Base-by-base conservation (phyloP, 257 asterid species). In the Petunia axillaris region DNA sequence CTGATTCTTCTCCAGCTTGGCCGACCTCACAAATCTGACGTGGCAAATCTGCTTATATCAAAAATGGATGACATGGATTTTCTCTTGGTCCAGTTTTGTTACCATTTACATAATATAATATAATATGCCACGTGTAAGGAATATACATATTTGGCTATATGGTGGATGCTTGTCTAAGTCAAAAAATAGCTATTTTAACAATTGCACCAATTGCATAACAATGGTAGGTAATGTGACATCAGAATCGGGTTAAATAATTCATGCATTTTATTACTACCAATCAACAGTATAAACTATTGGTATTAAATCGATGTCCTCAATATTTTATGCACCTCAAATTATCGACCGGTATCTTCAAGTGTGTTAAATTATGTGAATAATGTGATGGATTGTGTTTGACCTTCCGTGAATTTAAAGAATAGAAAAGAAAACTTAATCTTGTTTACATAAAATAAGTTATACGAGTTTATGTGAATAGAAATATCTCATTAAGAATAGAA, bases 21-120 rank as follows among this genome's bases (percentile, higher is more conserved):
- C 2, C 46, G 85, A 80, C 0, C 84, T 87, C 87, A 46, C 43
- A 2, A 0, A 1, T 79, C 89, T 75, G 5, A 79, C 87, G 85
- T 84, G 87, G 85, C 57, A 68, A 40, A 54, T 68, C 35, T 13
- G 2, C 9, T 58, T n/a, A 50, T 11, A 5, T 36, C 11, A 8
- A 0, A 38, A 25, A 48, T 53, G 53, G 35, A 5, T 64, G 81
- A 64, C 79, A 73, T 84, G 87, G 87, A 64, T 53, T 64, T 71
- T 79, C 64, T 3, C 46, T 77, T 80, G 78, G 46, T 25, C 44
- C 40, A 15, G 48, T 5, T 4, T 67, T 60, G 16, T 0, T 6
- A 3, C 8, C 43, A 1, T 62, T 8, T 16, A 15, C 57, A 16
- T n/a, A 1, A 9, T 16, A 44, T 25, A 16, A 44, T 8, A 44